Percentiles rank a stretch among this genome's conserved stretches.
phyloP scores from a whole-genome alignment of 2,329 filamentous ascomycete genomes.

The Aspergillus aculeatinus region DNA sequence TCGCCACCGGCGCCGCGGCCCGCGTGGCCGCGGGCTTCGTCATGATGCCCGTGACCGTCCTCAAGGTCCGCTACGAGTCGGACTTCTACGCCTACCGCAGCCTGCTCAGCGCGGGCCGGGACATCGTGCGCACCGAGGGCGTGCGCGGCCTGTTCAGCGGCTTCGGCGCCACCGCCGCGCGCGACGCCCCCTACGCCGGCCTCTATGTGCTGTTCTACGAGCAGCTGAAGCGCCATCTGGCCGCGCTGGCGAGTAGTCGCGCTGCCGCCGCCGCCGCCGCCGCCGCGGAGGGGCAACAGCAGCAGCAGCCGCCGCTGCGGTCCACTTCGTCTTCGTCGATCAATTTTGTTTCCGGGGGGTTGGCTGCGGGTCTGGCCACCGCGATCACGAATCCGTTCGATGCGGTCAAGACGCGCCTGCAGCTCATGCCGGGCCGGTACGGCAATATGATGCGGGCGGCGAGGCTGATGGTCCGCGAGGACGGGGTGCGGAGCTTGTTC shows the following conservation, averaged over 20 bases:
- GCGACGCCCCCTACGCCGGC: conserved; percentile 95
- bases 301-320: conserved; percentile 16
- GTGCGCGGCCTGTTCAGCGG: conserved; percentile 85
- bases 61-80: conserved; percentile 95
- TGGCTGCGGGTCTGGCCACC: conserved; percentile 80
- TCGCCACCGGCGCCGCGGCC: conserved; percentile 79
- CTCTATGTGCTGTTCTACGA: conserved; percentile 95
- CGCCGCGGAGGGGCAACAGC: conserved; percentile 14
- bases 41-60: conserved; percentile 92
- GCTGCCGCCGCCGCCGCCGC: too few species aligned
- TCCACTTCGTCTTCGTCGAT: conserved; percentile 53
- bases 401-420: conserved; percentile 90
- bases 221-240: conserved; percentile 42
- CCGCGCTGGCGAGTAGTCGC: conserved; percentile 21
- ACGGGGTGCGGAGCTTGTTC: conserved; percentile 77
- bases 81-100: conserved; percentile 81
- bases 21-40: conserved; percentile 83
- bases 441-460: conserved; percentile 77
- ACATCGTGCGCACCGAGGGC: conserved; percentile 73
- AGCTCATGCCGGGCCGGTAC: conserved; percentile 81
- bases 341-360: conserved; percentile 79
- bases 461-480: conserved; percentile 74
- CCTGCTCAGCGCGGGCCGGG: conserved; percentile 66
- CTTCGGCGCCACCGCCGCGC: conserved; percentile 87
- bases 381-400: conserved; percentile 95